Percentiles rank a stretch among this genome's conserved stretches.
phyloP scores from a whole-genome alignment of 192 early-diverging fungal species.

The Podila epicladia region DNA sequence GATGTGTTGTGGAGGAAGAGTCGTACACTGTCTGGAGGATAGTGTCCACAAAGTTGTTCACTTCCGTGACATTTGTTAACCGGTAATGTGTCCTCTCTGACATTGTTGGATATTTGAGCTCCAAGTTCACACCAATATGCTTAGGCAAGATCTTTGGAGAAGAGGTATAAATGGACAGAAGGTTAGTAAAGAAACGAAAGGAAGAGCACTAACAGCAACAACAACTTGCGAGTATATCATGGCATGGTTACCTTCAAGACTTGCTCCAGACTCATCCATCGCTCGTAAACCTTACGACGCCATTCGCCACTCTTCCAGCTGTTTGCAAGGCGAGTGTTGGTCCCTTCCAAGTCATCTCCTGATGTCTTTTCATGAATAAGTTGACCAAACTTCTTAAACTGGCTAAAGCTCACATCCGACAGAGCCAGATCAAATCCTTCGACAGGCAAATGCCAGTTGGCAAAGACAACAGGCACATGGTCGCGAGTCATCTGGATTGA shows the following conservation, averaged over 20 bases:
- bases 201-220: no score
- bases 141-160: conserved; percentile 67
- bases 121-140: conserved; percentile 84
- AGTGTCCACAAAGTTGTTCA: conserved; percentile 89
- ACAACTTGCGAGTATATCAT: no score
- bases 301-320: conserved; percentile 34
- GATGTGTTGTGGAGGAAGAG: conserved; percentile 56
- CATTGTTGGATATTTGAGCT: conserved; percentile 88
- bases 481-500: conserved; percentile 93
- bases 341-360: conserved; percentile 28
- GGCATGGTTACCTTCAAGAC: conserved; percentile 68
- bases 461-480: conserved; percentile 86
- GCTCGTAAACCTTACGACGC: conserved; percentile 48
- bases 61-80: conserved; percentile 69
- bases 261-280: conserved; percentile 73
- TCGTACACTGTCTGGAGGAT: conserved; percentile 91
- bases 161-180: background rate
- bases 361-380: conserved; percentile 17
- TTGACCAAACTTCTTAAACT: conserved; percentile 60
- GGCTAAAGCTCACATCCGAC: conserved; percentile 61
- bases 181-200: background rate
- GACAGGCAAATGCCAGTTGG: conserved; percentile 75
- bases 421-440: conserved; percentile 62
- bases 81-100: conserved; percentile 61
- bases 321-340: conserved; percentile 13